Conservation (phyloP, 345 rosid genomes). For the Eutrema japonicum region DNA sequence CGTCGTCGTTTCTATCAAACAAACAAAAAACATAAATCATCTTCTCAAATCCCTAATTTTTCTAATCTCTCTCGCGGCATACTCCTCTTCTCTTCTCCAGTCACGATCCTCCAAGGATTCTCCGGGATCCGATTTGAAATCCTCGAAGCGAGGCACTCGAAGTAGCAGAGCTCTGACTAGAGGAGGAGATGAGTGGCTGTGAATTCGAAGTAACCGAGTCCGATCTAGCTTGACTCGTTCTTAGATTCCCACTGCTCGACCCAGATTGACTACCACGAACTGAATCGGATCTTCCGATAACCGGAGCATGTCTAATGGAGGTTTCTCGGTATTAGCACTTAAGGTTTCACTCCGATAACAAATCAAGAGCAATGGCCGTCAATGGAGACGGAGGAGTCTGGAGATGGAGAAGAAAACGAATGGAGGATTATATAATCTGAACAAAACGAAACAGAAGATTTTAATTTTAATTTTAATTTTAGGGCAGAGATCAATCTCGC, state of each 20-base stretch:
- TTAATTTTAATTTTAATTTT: too few species aligned
- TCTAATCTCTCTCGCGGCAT: too few species aligned
- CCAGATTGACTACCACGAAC: constrained; percentile 33
- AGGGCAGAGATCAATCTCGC: constrained; percentile 19
- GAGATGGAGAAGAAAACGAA: constrained; percentile 38
- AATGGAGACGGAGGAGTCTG: constrained; percentile 36
- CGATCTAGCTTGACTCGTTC: constrained; percentile 65
- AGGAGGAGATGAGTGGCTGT: constrained; percentile 51
- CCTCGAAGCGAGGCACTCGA: constrained; percentile 36
- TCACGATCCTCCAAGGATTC: too few species aligned
- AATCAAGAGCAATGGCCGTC: constrained; percentile 48
- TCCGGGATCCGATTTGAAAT: too few species aligned
- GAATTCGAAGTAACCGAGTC: constrained; percentile 57
- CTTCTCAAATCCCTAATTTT: too few species aligned
- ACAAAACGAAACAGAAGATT: too few species aligned
- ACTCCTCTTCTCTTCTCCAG: too few species aligned
- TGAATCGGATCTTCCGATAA: constrained; percentile 53
- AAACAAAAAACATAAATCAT: too few species aligned
- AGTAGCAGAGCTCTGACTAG: constrained; percentile 67
- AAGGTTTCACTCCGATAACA: constrained; percentile 23
- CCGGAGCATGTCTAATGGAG: constrained; percentile 40
- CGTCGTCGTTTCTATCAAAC: too few species aligned
- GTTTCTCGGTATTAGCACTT: too few species aligned
- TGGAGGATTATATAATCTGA: too few species aligned
- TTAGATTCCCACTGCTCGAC: constrained; percentile 49